These are phyloP conservation scores for Pseudonitzschia pungens DNA, from an alignment of 108 stramenopile genomes.

Conservation along the genomic window DNA sequence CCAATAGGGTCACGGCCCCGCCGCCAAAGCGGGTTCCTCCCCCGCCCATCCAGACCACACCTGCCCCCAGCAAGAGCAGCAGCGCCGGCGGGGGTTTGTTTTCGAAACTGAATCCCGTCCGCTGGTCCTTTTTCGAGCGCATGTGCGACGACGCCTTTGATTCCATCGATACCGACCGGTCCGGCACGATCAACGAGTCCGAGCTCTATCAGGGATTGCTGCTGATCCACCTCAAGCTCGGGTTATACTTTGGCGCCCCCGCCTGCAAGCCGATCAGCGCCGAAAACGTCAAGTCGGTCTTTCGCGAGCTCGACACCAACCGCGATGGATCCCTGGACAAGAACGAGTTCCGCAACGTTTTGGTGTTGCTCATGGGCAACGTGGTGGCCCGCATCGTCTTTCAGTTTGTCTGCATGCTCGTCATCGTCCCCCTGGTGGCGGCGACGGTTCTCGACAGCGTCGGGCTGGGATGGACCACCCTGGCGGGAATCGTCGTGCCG, in stretches of 20 bases:
- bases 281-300: slow-evolving; percentile 54
- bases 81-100: background rate
- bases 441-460: slow-evolving; percentile 38
- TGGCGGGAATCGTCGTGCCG: background rate
- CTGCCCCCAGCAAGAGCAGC: background rate
- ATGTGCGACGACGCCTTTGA: slow-evolving; percentile 59
- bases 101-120: slow-evolving; percentile 27
- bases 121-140: slow-evolving; percentile 51
- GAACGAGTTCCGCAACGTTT: slow-evolving; percentile 68
- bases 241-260: slow-evolving; percentile 73
- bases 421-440: slow-evolving; percentile 69
- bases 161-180: slow-evolving; percentile 60
- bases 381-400: slow-evolving; percentile 67
- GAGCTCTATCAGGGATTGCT: slow-evolving; percentile 77
- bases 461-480: no score
- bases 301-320: slow-evolving; percentile 61
- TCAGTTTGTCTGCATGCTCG: slow-evolving; percentile 68
- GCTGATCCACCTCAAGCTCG: slow-evolving; percentile 78
- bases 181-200: slow-evolving; percentile 67
- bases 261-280: slow-evolving; percentile 72
- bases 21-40: no score
- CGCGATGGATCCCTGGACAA: slow-evolving; percentile 47
- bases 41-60: background rate
- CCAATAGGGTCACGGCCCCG: no score
- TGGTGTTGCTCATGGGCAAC: slow-evolving; percentile 72